Evolutionary conservation across 176 grass and related monocot species (phyloP).

Genomic region (Triticum urartu): DNA sequence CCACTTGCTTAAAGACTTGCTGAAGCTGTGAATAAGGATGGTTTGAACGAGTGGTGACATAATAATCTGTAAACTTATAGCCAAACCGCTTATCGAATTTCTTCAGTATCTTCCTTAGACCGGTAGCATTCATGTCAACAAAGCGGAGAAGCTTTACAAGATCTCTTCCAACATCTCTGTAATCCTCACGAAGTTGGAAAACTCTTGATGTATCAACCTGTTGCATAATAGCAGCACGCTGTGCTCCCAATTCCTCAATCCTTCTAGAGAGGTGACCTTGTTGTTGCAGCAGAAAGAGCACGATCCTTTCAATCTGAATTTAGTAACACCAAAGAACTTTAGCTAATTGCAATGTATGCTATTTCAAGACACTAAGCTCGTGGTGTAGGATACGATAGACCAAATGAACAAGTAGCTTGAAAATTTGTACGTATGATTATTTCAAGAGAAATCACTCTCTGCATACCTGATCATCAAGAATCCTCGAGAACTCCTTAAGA

Average conservation of each 20-base stretch:
- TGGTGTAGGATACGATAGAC: not conserved
- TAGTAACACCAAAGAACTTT: not conserved
- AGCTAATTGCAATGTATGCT: not conserved
- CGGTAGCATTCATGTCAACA: constrained; percentile 89
- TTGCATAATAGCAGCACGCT: constrained; percentile 44
- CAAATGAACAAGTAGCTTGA: not conserved
- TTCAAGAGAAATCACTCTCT: constrained; percentile 21
- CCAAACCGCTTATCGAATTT: constrained; percentile 97
- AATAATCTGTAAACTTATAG: constrained; percentile 93
- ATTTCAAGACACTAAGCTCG: not conserved
- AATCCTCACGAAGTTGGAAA: constrained; percentile 53
- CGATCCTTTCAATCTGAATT: constrained; percentile 89
- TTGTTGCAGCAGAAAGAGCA: constrained; percentile 89
- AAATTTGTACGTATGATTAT: not conserved
- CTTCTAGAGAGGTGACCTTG: constrained; percentile 79
- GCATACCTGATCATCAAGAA: constrained; percentile 92
- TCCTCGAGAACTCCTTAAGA: constrained; percentile 90
- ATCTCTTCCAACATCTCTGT: constrained; percentile 74
- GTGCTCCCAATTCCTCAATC: constrained; percentile 74
- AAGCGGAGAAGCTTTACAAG: constrained; percentile 89
- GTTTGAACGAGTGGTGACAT: constrained; percentile 80
- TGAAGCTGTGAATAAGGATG: constrained; percentile 98
- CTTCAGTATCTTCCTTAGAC: constrained; percentile 93
- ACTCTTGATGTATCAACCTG: constrained; percentile 65
- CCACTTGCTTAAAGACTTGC: constrained; percentile 99